phyloP scores from a whole-genome alignment of 768 basidiomycete species.

The Nidularia sp. region DNA sequence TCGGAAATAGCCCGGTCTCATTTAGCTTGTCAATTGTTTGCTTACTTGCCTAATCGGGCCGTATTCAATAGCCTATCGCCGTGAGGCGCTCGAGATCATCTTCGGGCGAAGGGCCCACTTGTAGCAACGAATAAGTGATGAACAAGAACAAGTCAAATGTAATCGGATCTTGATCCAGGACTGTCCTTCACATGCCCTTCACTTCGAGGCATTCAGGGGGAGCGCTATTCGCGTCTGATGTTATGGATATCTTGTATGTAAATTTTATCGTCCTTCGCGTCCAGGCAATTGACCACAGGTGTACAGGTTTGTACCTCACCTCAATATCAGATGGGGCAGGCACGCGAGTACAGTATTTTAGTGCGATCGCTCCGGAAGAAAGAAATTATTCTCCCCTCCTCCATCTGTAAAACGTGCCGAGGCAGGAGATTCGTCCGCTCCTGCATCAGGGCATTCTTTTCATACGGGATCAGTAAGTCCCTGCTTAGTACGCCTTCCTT shows the following conservation, averaged over 20 bases:
- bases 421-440: slow-evolving; percentile 1
- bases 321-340: slow-evolving; percentile 4
- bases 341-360: slow-evolving; percentile 8
- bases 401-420: slow-evolving; percentile 10
- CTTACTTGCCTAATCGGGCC: too few relatives aligned
- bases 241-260: too few relatives aligned
- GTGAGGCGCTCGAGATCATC: too few relatives aligned
- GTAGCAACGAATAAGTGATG: too few relatives aligned
- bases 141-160: too few relatives aligned
- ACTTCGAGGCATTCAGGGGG: neutral
- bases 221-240: neutral
- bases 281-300: neutral
- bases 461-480: slow-evolving; percentile 18
- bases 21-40: too few relatives aligned
- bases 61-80: too few relatives aligned
- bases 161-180: too few relatives aligned
- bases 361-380: slow-evolving; percentile 8
- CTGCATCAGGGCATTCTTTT: slow-evolving; percentile 1
- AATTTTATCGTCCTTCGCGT: slow-evolving; percentile 1
- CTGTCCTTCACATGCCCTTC: neutral
- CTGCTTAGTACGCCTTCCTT: slow-evolving; percentile 10
- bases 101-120: too few relatives aligned
- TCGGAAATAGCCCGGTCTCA: too few relatives aligned
- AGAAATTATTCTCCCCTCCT: slow-evolving; percentile 5
- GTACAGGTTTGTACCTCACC: slow-evolving; percentile 8